Evolutionary conservation across 148 eudicot genomes (phyloP).

Genomic region (Amaranthus cruentus): DNA sequence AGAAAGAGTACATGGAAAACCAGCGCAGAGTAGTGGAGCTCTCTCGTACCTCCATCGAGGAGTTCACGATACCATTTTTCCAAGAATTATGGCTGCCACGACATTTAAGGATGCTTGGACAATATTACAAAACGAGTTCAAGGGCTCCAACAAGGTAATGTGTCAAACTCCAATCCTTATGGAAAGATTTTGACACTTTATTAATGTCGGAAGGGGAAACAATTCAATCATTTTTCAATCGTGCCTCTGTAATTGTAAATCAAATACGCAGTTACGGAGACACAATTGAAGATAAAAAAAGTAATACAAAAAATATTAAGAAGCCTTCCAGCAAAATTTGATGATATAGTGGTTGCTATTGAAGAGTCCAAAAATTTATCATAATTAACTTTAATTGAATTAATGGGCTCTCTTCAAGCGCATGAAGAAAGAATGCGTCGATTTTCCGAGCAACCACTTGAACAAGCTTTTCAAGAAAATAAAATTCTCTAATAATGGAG

Average conservation of each 20-base stretch:
- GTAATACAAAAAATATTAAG: conserved; percentile 4
- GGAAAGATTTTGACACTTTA: not conserved
- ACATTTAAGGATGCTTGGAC: conserved; percentile 2
- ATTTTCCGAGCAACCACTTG: not conserved
- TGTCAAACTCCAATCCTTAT: not conserved
- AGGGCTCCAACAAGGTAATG: not conserved
- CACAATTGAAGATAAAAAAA: conserved; percentile 5
- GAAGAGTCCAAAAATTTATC: conserved; percentile 8
- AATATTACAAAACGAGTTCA: not conserved
- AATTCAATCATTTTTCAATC: not conserved
- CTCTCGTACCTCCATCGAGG: too few relatives aligned
- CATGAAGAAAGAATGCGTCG: conserved; percentile 10
- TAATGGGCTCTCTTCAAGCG: conserved; percentile 6
- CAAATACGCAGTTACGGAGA: conserved; percentile 7
- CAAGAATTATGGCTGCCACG: too few relatives aligned
- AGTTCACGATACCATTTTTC: too few relatives aligned
- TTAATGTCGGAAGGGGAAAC: not conserved
- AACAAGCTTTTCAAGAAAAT: conserved; percentile 2
- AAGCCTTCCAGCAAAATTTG: conserved; percentile 5
- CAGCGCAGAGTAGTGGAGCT: too few relatives aligned
- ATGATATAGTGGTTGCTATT: conserved; percentile 1
- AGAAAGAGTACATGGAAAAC: too few relatives aligned
- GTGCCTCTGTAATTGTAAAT: not conserved
- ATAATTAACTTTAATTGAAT: not conserved
- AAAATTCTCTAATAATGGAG: not conserved